Conservation (phyloP, 108 stramenopile species). For the Heterococcus sp. region DNA sequence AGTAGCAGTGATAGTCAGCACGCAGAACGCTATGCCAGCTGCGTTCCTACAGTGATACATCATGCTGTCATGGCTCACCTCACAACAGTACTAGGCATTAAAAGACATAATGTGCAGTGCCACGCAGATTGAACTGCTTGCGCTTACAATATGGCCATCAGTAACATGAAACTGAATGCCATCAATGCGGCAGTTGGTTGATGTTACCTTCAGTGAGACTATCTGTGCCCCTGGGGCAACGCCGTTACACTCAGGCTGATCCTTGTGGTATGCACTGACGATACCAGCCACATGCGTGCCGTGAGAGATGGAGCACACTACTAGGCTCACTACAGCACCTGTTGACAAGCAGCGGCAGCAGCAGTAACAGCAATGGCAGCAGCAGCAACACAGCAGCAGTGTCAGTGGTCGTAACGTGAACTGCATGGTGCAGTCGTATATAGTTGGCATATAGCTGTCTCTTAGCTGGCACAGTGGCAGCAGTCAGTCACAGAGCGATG, state of each 20-base stretch:
- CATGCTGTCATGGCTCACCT: too few relatives aligned
- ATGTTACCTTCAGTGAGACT: slow-evolving; percentile 53
- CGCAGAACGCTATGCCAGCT: too few relatives aligned
- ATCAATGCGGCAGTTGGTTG: not conserved
- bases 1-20: too few relatives aligned
- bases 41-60: too few relatives aligned
- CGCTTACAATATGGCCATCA: not conserved
- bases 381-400: too few relatives aligned
- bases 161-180: not conserved
- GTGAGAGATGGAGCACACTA: slow-evolving; percentile 77
- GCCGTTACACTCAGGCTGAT: slow-evolving; percentile 60
- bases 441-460: too few relatives aligned
- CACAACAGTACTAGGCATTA: not conserved
- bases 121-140: not conserved
- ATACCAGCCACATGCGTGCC: slow-evolving; percentile 82
- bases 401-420: too few relatives aligned
- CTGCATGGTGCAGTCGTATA: too few relatives aligned
- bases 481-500: too few relatives aligned
- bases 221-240: slow-evolving; percentile 86
- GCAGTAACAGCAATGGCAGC: too few relatives aligned
- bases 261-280: slow-evolving; percentile 62
- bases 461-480: too few relatives aligned
- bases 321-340: slow-evolving; percentile 67
- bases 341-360: too few relatives aligned
- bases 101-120: not conserved